A percentile compares a stretch with the other conserved stretches of the same genome.
These are phyloP conservation scores for Crithidia expoeki DNA, from an alignment of 208 protist species.

Conservation along the genomic window DNA sequence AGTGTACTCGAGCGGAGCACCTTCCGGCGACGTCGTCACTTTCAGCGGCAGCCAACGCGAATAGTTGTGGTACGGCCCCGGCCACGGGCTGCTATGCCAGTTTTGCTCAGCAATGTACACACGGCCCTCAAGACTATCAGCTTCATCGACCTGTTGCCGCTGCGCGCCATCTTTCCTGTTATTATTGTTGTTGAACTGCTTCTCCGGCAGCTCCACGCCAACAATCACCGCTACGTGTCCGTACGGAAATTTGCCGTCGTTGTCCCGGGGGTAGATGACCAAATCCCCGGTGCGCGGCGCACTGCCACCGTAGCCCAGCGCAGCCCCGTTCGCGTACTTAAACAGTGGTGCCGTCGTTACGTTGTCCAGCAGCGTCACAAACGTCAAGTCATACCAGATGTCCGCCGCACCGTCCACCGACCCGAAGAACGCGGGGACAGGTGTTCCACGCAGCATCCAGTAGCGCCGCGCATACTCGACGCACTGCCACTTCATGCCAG, in stretches of 20 bases:
- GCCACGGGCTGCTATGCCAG: conserved; percentile 75
- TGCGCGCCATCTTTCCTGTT: background rate
- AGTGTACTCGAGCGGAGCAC: conserved; percentile 11
- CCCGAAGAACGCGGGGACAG: conserved; percentile 57
- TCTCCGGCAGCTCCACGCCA: conserved; percentile 28
- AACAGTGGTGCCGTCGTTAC: conserved; percentile 39
- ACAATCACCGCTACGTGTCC: conserved; percentile 86
- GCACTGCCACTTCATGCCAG: conserved; percentile 86
- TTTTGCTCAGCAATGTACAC: conserved; percentile 87
- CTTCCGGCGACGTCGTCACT: conserved; percentile 4
- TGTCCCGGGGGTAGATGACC: conserved; percentile 69
- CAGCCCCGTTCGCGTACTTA: conserved; percentile 47
- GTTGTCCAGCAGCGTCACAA: conserved; percentile 46
- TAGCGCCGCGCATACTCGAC: conserved; percentile 89
- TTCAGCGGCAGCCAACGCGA: conserved; percentile 30
- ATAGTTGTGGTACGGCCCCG: conserved; percentile 74
- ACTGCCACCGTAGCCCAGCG: conserved; percentile 25
- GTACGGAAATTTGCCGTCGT: conserved; percentile 42
- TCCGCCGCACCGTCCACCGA: conserved; percentile 67
- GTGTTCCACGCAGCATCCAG: conserved; percentile 74
- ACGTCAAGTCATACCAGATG: conserved; percentile 58
- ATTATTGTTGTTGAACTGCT: background rate
- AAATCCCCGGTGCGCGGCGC: conserved; percentile 58
- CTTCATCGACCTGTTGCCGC: background rate
- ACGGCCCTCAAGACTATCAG: background rate